Base-by-base conservation (phyloP, 805 yeast genomes). In the Lachancea mirantina region DNA sequence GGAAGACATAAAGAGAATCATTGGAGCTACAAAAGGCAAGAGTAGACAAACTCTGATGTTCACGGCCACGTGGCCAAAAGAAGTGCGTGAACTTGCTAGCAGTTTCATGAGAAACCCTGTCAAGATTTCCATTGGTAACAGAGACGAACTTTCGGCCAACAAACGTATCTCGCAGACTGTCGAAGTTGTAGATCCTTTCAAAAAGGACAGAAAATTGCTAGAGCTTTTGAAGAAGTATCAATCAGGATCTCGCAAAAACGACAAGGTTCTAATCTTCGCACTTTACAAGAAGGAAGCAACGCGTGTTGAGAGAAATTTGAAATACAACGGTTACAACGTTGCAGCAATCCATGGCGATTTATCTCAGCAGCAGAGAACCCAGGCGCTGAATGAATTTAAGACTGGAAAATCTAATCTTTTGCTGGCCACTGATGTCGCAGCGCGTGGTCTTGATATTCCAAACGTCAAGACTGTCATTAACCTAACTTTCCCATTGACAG, bases 51-150 rank as follows among this genome's bases (percentile, higher is more conserved):
- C 98, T 0, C 69, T 92, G 43, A 92, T 92, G 97, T 92, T 92
- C 63, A 89, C 98, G 7, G 99, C 99, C n/a, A 92, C 99, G 1
- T 92, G 98, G 98, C 99, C 99, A n/a, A 84, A 83, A 49, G 95
- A 89, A 63, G 97, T 92, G 21, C 78, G 97, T 54, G 94, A 85
- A 43, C 70, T 92, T 42, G 98, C 98, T 6, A 55, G 76, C 13
- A 72, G 81, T 5, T 92, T 81, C 61, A 83, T 92, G 94, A 74
- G 70, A 14, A 50, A 58, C 9, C 94, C 96, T n/a, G 84, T 85
- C 30, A 87, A 84, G 59, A 83, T 92, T 25, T 78, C 92, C 26
- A 82, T 92, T 53, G 98, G 98, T 50, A 82, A 92, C 59, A 75
- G 94, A 44, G 96, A 89, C 55, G 97, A 89, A 62, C 72, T 92